These are phyloP conservation scores for Paraglomus brasilianum DNA, from an alignment of 192 early-diverging fungal genomes.

Conservation along the genomic window DNA sequence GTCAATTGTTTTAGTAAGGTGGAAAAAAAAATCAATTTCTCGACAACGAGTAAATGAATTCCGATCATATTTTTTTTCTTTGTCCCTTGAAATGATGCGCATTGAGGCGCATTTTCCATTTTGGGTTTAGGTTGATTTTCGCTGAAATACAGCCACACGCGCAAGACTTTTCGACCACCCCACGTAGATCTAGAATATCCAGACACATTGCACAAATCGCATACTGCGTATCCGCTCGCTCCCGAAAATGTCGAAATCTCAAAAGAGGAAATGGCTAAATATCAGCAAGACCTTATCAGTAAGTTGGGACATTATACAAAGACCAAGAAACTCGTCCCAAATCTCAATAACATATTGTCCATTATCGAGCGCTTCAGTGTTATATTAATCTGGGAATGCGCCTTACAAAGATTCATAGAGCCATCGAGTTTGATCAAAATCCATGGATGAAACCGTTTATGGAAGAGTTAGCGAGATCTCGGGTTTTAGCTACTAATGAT, in stretches of 20 bases:
- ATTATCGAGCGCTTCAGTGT: slow-evolving; percentile 6
- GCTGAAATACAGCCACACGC: neutral
- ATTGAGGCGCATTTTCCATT: too few species aligned
- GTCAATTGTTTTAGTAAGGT: too few species aligned
- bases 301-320: slow-evolving; percentile 10
- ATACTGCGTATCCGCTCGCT: slow-evolving; percentile 4
- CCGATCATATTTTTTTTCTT: too few species aligned
- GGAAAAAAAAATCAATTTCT: too few species aligned
- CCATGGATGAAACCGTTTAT: slow-evolving; percentile 18
- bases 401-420: neutral
- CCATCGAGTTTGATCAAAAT: slow-evolving; percentile 3
- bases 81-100: too few species aligned
- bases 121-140: too few species aligned
- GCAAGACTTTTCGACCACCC: too few species aligned
- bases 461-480: slow-evolving; percentile 3
- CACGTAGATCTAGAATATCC: slow-evolving; percentile 1
- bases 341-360: slow-evolving; percentile 14
- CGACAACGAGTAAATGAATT: too few species aligned
- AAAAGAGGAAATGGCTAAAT: slow-evolving; percentile 7
- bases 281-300: slow-evolving; percentile 2
- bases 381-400: slow-evolving; percentile 10
- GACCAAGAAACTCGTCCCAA: slow-evolving; percentile 9
- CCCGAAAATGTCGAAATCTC: slow-evolving; percentile 13
- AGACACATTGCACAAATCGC: neutral
- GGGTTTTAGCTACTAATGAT: slow-evolving; percentile 9